Evolutionary conservation across 345 rosid genomes (phyloP).

Genomic region (Arabis hirsuta): DNA sequence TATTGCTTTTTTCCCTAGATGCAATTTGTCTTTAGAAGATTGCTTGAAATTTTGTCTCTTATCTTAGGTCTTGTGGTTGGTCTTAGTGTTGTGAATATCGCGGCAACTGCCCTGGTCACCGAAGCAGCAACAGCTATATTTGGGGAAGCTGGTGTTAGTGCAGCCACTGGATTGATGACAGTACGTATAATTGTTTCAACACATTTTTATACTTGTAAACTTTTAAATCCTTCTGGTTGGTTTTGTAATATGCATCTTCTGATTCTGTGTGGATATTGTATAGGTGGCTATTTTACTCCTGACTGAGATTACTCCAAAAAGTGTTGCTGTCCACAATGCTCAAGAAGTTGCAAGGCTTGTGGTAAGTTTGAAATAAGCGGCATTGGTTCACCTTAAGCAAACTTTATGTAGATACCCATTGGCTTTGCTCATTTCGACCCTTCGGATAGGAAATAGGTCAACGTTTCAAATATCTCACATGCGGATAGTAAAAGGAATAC

Average conservation of each 20-base stretch:
- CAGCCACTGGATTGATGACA: slow-evolving; percentile 99
- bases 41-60: slow-evolving; percentile 43
- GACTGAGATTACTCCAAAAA: slow-evolving; percentile 98
- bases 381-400: slow-evolving; percentile 23
- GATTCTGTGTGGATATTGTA: slow-evolving; percentile 21
- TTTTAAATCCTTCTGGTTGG: slow-evolving; percentile 8
- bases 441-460: slow-evolving; percentile 27
- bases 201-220: neutral
- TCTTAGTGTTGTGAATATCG: slow-evolving; percentile 90
- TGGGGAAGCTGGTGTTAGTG: slow-evolving; percentile 99
- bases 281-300: slow-evolving; percentile 94
- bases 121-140: slow-evolving; percentile 97
- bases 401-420: slow-evolving; percentile 4
- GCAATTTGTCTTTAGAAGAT: slow-evolving; percentile 31
- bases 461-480: slow-evolving; percentile 7
- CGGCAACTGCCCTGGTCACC: slow-evolving; percentile 98
- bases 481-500: slow-evolving; percentile 19
- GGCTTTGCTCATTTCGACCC: slow-evolving; percentile 10
- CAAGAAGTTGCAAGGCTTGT: slow-evolving; percentile 94
- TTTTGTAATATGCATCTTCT: neutral
- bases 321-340: slow-evolving; percentile 96
- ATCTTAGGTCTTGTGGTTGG: slow-evolving; percentile 45
- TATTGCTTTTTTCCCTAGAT: slow-evolving; percentile 49
- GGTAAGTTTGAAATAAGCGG: slow-evolving; percentile 54
- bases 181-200: slow-evolving; percentile 53